Conservation (phyloP, 192 early-diverging fungal species). For the Endogone sp. region DNA sequence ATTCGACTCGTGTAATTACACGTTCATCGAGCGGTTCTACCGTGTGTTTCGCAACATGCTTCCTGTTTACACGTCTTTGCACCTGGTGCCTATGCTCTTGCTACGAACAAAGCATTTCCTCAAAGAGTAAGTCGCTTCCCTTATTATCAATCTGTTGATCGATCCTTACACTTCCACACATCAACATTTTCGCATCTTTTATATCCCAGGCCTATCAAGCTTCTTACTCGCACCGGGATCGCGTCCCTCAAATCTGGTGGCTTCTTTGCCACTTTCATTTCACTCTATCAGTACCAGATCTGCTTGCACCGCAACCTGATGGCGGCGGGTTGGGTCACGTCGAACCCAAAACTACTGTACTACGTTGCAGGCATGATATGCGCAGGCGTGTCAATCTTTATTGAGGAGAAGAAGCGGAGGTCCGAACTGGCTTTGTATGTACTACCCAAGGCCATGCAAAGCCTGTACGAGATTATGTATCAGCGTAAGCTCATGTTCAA, state of each 20-base stretch:
- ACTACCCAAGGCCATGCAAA: conserved; percentile 67
- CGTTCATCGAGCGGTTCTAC: conserved; percentile 41
- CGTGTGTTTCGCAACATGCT: conserved; percentile 51
- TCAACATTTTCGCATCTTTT: not conserved
- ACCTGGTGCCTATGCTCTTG: conserved; percentile 69
- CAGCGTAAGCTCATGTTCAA: conserved; percentile 52
- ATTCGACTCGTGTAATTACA: conserved; percentile 41
- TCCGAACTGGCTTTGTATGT: conserved; percentile 77
- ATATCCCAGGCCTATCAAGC: conserved; percentile 42
- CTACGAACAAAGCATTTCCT: conserved; percentile 53
- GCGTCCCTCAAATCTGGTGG: conserved; percentile 57
- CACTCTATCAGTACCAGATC: conserved; percentile 63
- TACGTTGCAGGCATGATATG: conserved; percentile 59
- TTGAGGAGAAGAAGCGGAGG: conserved; percentile 65
- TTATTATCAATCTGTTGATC: not conserved
- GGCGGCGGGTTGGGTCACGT: conserved; percentile 22
- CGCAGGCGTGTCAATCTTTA: conserved; percentile 54
- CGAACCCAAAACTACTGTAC: conserved; percentile 58
- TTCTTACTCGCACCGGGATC: conserved; percentile 38
- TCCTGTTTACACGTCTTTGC: conserved; percentile 66
- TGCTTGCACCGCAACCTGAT: conserved; percentile 62
- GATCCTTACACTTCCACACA: not conserved
- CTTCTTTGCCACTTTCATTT: conserved; percentile 64
- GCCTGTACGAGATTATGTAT: conserved; percentile 62
- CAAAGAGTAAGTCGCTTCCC: conserved; percentile 49